These are phyloP conservation scores for Dendrobium chrysotoxum DNA, from an alignment of 106 monocot species.

Conservation along the genomic window DNA sequence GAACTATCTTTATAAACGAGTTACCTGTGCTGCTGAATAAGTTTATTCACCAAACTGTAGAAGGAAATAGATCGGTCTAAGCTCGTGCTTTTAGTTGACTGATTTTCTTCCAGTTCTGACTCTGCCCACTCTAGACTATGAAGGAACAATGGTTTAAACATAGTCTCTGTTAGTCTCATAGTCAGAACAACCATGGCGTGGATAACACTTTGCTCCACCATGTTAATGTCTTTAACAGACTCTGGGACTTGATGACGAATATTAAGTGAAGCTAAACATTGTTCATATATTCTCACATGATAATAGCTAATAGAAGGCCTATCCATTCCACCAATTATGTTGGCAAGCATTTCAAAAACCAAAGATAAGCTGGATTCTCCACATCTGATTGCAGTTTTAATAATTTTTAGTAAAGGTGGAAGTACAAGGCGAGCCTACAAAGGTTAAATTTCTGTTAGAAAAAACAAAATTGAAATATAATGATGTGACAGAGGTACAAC, in stretches of 20 bases:
- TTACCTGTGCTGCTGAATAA: constrained; percentile 77
- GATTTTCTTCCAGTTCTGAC: constrained; percentile 42
- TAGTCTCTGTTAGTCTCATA: constrained; percentile 83
- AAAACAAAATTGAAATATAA: constrained; percentile 11
- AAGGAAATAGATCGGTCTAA: constrained; percentile 68
- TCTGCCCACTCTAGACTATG: constrained; percentile 85
- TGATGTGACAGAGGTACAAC: not conserved
- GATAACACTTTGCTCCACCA: constrained; percentile 66
- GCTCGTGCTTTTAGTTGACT: constrained; percentile 28
- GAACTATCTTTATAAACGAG: not conserved
- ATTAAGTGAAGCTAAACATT: constrained; percentile 80
- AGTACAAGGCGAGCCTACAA: constrained; percentile 84
- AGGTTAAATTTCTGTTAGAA: constrained; percentile 15
- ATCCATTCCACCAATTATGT: constrained; percentile 64
- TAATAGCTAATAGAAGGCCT: constrained; percentile 54
- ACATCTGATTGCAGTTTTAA: constrained; percentile 39
- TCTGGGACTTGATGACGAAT: constrained; percentile 53
- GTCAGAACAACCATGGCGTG: constrained; percentile 56
- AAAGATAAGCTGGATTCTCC: constrained; percentile 72
- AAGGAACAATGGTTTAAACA: constrained; percentile 94
- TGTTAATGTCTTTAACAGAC: constrained; percentile 43
- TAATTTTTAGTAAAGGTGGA: constrained; percentile 53
- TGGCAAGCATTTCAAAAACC: constrained; percentile 66
- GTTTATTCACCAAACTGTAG: constrained; percentile 78
- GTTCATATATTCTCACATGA: constrained; percentile 68